Evolutionary conservation across 371 early-diverging fungal genomes (phyloP).

Genomic region (Mucor racemosus): DNA sequence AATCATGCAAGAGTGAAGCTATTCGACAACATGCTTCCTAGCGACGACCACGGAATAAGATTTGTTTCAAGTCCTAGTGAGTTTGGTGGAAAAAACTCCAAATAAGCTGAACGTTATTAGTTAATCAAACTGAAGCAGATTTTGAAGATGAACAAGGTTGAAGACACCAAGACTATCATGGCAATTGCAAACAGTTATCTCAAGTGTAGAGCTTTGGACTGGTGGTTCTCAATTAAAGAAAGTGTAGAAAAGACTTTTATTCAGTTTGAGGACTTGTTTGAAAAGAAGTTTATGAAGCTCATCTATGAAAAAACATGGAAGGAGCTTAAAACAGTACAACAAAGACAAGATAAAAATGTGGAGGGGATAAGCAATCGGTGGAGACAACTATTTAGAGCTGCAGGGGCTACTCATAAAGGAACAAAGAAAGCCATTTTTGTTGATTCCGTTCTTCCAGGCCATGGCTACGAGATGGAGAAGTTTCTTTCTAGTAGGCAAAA

Average conservation of each 20-base stretch:
- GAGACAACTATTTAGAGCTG: background rate
- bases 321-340: background rate
- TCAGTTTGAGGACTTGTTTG: background rate
- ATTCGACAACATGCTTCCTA: background rate
- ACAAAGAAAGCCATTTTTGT: conserved; percentile 3
- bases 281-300: background rate
- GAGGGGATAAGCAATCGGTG: background rate
- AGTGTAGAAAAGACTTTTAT: background rate
- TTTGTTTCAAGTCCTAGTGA: background rate
- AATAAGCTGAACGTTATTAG: background rate
- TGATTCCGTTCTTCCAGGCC: background rate
- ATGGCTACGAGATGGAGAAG: conserved; percentile 2
- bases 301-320: background rate
- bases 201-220: background rate
- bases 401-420: background rate
- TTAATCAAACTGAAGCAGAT: background rate
- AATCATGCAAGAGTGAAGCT: background rate
- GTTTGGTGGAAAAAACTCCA: background rate
- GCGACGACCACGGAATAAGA: background rate
- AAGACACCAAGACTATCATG: background rate
- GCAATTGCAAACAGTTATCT: background rate
- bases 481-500: background rate
- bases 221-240: background rate
- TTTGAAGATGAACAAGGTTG: background rate
- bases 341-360: background rate